These are phyloP conservation scores for Xylaria sp. DNA, from an alignment of 2,329 filamentous ascomycete species.

Conservation along the genomic window DNA sequence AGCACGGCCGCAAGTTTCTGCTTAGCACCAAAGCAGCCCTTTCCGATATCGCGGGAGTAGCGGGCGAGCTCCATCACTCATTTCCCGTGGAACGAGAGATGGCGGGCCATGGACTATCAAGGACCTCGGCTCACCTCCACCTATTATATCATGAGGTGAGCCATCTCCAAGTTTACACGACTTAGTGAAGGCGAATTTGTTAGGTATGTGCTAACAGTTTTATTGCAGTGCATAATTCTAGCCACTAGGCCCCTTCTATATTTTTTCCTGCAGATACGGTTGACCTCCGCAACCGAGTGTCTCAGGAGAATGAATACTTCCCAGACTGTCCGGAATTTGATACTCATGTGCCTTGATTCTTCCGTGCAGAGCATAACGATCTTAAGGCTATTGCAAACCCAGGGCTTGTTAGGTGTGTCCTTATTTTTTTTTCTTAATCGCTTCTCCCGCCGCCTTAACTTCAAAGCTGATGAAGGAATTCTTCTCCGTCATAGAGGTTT, in stretches of 20 bases:
- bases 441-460: background rate
- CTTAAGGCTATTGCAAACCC: constrained; percentile 1
- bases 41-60: background rate
- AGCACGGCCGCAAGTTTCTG: background rate
- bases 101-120: background rate
- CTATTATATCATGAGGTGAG: constrained; percentile 1
- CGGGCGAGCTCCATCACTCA: background rate
- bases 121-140: background rate
- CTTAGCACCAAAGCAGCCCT: background rate
- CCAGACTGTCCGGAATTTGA: constrained; percentile 3
- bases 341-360: constrained; percentile 1
- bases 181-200: background rate
- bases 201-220: background rate
- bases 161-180: background rate
- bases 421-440: background rate
- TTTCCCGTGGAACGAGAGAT: background rate
- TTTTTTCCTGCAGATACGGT: background rate
- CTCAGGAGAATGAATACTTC: background rate
- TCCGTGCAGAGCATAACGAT: constrained; percentile 3
- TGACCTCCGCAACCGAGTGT: background rate
- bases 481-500: background rate
- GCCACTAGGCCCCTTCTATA: constrained; percentile 2
- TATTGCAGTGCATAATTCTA: background rate
- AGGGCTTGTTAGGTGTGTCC: constrained; percentile 3
- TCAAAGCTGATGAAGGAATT: background rate